Evolutionary conservation across 306 rosid species (phyloP).

Genomic region (Lathyrus sativus): DNA sequence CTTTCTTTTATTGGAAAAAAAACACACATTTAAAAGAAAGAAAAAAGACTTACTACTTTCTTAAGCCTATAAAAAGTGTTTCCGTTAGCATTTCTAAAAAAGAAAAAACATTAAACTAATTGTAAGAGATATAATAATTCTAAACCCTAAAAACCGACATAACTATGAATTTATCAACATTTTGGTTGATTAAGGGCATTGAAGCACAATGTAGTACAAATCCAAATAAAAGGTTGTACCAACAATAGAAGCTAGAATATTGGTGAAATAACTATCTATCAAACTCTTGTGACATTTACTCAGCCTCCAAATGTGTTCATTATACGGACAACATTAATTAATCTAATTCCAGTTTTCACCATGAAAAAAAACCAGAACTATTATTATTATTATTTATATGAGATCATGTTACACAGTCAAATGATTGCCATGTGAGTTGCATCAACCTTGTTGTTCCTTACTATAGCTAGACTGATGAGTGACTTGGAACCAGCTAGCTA

Average conservation of each 20-base stretch:
- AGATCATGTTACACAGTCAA: neutral
- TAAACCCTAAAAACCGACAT: no score
- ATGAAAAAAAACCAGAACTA: no score
- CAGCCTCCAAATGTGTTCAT: conserved; percentile 54
- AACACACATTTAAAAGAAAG: no score
- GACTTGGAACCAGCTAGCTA: neutral
- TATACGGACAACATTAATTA: neutral
- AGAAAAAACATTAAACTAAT: no score
- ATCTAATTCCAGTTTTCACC: conserved; percentile 15
- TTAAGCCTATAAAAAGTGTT: no score
- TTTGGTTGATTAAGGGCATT: neutral
- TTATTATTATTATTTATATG: no score
- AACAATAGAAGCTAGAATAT: conserved; percentile 29
- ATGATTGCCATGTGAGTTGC: neutral
- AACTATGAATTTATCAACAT: no score
- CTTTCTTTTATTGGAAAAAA: no score
- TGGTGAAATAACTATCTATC: conserved; percentile 35
- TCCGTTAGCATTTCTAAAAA: no score
- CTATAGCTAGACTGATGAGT: neutral
- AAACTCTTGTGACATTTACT: conserved; percentile 39
- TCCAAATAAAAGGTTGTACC: conserved; percentile 31
- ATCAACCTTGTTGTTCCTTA: conserved; percentile 2
- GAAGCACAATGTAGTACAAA: neutral
- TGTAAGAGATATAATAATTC: no score
- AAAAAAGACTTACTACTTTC: no score